phyloP scores from a whole-genome alignment of 2,329 filamentous ascomycete species.

The Monilinia fructicola region DNA sequence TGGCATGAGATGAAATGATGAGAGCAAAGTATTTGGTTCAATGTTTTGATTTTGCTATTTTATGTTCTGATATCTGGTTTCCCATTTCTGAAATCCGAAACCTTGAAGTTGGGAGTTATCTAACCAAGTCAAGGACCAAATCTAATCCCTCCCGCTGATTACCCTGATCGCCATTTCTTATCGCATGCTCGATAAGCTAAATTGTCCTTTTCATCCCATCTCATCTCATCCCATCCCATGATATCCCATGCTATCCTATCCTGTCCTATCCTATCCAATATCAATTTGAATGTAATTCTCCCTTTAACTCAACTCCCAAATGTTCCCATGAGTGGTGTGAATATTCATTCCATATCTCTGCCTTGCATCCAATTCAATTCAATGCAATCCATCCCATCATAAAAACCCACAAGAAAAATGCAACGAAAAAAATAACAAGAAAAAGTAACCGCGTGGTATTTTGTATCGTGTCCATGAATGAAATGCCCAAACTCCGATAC shows the following conservation, averaged over 20 bases:
- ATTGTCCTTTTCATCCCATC: background rate
- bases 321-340: slow-evolving; percentile 24
- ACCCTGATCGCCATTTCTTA: slow-evolving; percentile 9
- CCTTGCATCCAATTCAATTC: background rate
- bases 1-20: too few species aligned
- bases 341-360: background rate
- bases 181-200: slow-evolving; percentile 5
- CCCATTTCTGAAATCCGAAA: too few species aligned
- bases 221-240: too few species aligned
- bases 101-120: slow-evolving; percentile 8
- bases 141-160: background rate
- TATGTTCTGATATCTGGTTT: background rate
- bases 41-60: background rate
- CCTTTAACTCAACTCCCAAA: slow-evolving; percentile 23
- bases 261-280: too few species aligned
- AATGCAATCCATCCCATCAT: background rate
- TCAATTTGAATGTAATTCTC: slow-evolving; percentile 9
- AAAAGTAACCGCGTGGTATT: slow-evolving; percentile 24
- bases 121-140: too few species aligned
- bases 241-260: too few species aligned
- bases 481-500: slow-evolving; percentile 16
- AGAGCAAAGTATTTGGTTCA: too few species aligned
- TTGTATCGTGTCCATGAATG: slow-evolving; percentile 8
- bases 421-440: too few species aligned
- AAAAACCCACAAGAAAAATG: slow-evolving; percentile 3